phyloP scores from a whole-genome alignment of 1,139 yeast genomes.

The Geotrichum fermentans region DNA sequence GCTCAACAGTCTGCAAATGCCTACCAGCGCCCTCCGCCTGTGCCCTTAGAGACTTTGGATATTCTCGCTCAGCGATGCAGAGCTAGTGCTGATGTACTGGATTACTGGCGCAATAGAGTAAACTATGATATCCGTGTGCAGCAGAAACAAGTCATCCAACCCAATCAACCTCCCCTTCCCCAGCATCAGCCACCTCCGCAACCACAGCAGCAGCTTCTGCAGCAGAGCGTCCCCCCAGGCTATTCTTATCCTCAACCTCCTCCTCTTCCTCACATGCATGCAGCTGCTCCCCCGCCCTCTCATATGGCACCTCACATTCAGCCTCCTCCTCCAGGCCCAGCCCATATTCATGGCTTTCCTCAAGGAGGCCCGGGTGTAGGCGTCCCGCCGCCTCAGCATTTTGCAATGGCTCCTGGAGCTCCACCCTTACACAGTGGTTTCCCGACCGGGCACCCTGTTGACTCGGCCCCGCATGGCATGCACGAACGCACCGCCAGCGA shows the following conservation, averaged over 20 bases:
- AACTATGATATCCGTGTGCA: background rate
- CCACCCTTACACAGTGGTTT: no score
- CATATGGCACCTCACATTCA: background rate
- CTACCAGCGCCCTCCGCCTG: background rate
- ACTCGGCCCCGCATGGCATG: background rate
- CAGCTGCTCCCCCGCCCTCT: background rate
- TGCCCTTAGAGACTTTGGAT: constrained; percentile 10
- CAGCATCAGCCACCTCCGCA: constrained; percentile 2
- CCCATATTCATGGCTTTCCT: background rate
- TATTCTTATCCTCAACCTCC: background rate
- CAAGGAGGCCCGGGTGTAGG: no score
- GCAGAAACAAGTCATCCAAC: background rate
- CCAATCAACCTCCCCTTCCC: constrained; percentile 2
- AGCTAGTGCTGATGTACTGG: constrained; percentile 16
- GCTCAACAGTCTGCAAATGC: background rate
- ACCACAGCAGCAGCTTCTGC: constrained; percentile 4
- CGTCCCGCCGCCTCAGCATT: no score
- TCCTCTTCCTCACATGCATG: background rate
- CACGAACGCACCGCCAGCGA: constrained; percentile 2
- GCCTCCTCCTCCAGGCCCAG: background rate
- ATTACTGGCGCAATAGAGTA: constrained; percentile 11
- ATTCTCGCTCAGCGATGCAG: constrained; percentile 15
- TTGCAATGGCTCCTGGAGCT: no score
- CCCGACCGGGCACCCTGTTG: no score
- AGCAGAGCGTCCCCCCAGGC: constrained; percentile 1